phyloP scores from a whole-genome alignment of 2,329 filamentous ascomycete species.

The Aspergillus sp. region DNA sequence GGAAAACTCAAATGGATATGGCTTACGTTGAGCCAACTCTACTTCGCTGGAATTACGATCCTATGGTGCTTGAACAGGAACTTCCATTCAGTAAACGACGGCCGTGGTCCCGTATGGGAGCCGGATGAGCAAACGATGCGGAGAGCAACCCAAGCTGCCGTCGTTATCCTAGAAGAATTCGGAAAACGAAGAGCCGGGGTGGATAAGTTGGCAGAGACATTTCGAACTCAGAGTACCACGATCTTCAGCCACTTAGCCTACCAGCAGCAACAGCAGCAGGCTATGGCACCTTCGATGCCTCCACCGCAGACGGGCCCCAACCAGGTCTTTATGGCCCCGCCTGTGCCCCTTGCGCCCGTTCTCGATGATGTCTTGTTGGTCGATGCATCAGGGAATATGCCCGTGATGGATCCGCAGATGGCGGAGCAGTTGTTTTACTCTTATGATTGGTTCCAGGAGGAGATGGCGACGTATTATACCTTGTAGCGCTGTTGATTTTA shows the following conservation, averaged over 20 bases:
- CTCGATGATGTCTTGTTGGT: slow-evolving; percentile 37
- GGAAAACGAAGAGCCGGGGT: slow-evolving; percentile 39
- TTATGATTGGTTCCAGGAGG: slow-evolving; percentile 42
- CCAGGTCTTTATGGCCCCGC: slow-evolving; percentile 19
- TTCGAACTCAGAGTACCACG: slow-evolving; percentile 39
- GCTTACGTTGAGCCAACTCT: slow-evolving; percentile 40
- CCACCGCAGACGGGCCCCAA: slow-evolving; percentile 10
- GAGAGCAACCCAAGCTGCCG: slow-evolving; percentile 36
- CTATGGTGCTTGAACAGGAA: slow-evolving; percentile 43
- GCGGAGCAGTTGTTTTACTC: slow-evolving; percentile 39
- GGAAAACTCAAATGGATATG: slow-evolving; percentile 45
- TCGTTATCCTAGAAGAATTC: slow-evolving; percentile 40
- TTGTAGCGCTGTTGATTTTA: neutral
- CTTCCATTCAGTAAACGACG: slow-evolving; percentile 32
- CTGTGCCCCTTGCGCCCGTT: slow-evolving; percentile 33
- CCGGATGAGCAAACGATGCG: slow-evolving; percentile 39
- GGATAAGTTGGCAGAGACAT: slow-evolving; percentile 38
- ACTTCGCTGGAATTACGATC: slow-evolving; percentile 42
- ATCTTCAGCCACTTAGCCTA: slow-evolving; percentile 39
- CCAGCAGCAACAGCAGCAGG: slow-evolving; percentile 31
- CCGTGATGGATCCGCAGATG: slow-evolving; percentile 36
- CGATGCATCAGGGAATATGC: slow-evolving; percentile 29
- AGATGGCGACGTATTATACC: slow-evolving; percentile 42
- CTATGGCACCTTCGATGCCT: neutral
- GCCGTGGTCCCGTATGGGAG: slow-evolving; percentile 31